Evolutionary conservation across 2,329 filamentous ascomycete genomes (phyloP).

Genomic region (Plenodomus lindquistii): DNA sequence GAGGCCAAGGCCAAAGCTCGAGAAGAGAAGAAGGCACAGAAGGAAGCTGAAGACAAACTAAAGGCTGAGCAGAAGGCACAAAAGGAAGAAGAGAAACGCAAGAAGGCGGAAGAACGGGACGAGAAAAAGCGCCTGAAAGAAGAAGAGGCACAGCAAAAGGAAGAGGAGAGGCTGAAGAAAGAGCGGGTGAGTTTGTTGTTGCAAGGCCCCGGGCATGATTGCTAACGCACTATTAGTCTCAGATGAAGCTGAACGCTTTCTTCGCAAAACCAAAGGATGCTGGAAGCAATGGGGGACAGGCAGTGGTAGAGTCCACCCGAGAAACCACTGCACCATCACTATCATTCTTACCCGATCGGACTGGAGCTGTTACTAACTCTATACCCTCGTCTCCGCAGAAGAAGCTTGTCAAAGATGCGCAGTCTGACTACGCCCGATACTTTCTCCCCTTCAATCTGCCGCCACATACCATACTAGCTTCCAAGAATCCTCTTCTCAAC

Average conservation of each 20-base stretch:
- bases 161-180: constrained; percentile 44
- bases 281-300: constrained; percentile 29
- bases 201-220: constrained; percentile 3
- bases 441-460: constrained; percentile 85
- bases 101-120: constrained; percentile 42
- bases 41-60: constrained; percentile 39
- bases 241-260: constrained; percentile 50
- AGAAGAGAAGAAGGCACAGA: constrained; percentile 41
- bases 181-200: constrained; percentile 41
- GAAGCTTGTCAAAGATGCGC: constrained; percentile 30
- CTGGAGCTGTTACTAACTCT: constrained; percentile 29
- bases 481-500: constrained; percentile 45
- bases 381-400: constrained; percentile 42
- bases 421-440: constrained; percentile 57
- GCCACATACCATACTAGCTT: constrained; percentile 71
- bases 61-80: constrained; percentile 45
- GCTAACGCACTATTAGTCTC: constrained; percentile 38
- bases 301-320: constrained; percentile 38
- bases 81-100: constrained; percentile 42
- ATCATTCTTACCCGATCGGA: constrained; percentile 30
- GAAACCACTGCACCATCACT: constrained; percentile 32
- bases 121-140: constrained; percentile 49
- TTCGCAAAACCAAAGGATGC: constrained; percentile 48
- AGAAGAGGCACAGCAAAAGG: constrained; percentile 54
- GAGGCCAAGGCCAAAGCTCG: constrained; percentile 44